Evolutionary conservation across 352 stramenopile genomes (phyloP).

Genomic region (Pythium utonaiense): DNA sequence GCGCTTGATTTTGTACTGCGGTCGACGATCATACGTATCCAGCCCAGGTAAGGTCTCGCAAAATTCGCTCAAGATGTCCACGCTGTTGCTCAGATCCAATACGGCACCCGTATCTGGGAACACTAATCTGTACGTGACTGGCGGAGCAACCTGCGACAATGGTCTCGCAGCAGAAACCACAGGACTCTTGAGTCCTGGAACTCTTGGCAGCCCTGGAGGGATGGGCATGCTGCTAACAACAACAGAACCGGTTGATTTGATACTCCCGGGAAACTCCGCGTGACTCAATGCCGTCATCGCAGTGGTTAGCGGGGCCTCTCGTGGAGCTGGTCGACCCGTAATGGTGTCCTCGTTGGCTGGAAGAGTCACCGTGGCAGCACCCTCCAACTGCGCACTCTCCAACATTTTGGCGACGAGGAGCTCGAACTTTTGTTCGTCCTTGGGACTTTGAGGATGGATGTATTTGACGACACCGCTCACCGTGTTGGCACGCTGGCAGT

Average conservation of each 20-base stretch:
- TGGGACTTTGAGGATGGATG: conserved; percentile 36
- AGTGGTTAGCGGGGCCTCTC: too few species aligned
- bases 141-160: neutral
- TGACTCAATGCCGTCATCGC: too few species aligned
- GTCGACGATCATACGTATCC: conserved; percentile 76
- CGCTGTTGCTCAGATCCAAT: conserved; percentile 62
- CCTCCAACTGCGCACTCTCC: conserved; percentile 45
- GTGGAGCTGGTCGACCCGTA: too few species aligned
- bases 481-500: conserved; percentile 40
- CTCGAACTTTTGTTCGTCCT: conserved; percentile 59
- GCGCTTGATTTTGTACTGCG: conserved; percentile 73
- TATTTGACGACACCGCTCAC: conserved; percentile 61
- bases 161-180: neutral
- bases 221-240: neutral
- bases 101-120: conserved; percentile 63
- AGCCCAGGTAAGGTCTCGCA: conserved; percentile 78
- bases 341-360: neutral
- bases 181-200: neutral
- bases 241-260: neutral
- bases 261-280: too few species aligned
- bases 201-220: neutral
- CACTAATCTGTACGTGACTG: conserved; percentile 41
- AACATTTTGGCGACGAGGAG: conserved; percentile 57
- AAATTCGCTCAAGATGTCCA: conserved; percentile 66
- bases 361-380: conserved; percentile 6